Percentiles rank a stretch among this genome's conserved stretches.
These are phyloP conservation scores for Saccharomyces hybrid DNA, from an alignment of 1,139 yeast genomes.

Conservation along the genomic window DNA sequence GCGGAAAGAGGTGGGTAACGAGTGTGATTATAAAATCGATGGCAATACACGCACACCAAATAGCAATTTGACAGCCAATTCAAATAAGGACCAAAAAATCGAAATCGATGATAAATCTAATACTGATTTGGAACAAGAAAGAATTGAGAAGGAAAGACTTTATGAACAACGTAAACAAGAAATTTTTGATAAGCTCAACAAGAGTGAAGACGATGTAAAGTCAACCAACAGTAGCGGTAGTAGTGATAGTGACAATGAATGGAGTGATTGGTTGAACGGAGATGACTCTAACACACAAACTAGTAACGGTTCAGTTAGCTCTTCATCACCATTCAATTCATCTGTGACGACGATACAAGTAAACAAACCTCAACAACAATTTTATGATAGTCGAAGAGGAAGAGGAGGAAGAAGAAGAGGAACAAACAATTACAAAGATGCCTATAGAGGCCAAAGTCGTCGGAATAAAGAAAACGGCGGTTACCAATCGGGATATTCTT, in stretches of 20 bases:
- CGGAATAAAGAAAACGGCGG: constrained; percentile 3
- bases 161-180: constrained; percentile 21
- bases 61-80: background rate
- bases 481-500: constrained; percentile 5
- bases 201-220: constrained; percentile 3
- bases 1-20: background rate
- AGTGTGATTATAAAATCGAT: background rate
- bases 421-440: constrained; percentile 1
- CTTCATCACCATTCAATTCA: constrained; percentile 5
- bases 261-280: background rate
- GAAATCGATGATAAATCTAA: background rate
- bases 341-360: background rate
- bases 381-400: background rate
- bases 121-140: constrained; percentile 13
- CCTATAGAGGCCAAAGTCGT: constrained; percentile 2
- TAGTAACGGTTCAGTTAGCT: constrained; percentile 4
- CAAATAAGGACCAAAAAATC: background rate
- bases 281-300: background rate
- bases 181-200: constrained; percentile 14
- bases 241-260: background rate
- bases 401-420: constrained; percentile 3
- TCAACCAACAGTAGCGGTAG: background rate
- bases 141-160: constrained; percentile 16
- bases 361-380: background rate
- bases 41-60: background rate